A percentile compares a stretch with the other conserved stretches of the same genome.
phyloP scores from a whole-genome alignment of 2,329 filamentous ascomycete genomes.

The Sporothrix protearum region DNA sequence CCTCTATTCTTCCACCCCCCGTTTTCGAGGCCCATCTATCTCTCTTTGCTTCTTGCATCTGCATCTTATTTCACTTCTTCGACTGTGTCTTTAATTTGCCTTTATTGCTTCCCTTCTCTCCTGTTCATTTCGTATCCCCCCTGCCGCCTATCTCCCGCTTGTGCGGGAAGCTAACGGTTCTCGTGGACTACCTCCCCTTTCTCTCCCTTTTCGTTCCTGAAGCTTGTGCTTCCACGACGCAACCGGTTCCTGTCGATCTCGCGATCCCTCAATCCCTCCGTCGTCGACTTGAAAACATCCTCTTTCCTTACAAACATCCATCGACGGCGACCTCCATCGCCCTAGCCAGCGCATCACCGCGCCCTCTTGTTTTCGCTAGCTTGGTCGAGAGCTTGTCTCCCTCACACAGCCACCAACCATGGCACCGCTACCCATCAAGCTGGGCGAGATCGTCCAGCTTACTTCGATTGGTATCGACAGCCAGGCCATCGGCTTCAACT shows the following conservation, averaged over 20 bases:
- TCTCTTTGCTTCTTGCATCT: not conserved
- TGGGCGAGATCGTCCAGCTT: constrained; percentile 43
- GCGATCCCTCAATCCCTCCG: not conserved
- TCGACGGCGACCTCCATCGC: not conserved
- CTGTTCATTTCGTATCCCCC: not conserved
- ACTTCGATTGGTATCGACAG: constrained; percentile 39
- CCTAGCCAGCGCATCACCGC: constrained; percentile 18
- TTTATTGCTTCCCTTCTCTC: constrained; percentile 8
- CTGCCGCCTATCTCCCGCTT: constrained; percentile 21
- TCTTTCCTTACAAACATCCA: not conserved
- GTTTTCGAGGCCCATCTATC: constrained; percentile 15
- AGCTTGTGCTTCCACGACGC: constrained; percentile 13
- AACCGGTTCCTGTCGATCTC: constrained; percentile 1
- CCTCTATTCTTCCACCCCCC: constrained; percentile 18
- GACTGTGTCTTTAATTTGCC: constrained; percentile 25
- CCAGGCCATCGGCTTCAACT: constrained; percentile 73
- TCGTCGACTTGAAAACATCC: not conserved
- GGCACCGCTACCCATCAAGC: constrained; percentile 41
- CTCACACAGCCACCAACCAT: constrained; percentile 32
- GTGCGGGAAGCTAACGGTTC: constrained; percentile 22
- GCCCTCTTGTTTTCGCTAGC: constrained; percentile 1
- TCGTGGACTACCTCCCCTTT: not conserved
- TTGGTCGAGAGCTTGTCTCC: constrained; percentile 6
- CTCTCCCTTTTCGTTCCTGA: not conserved
- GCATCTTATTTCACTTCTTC: constrained; percentile 21